A percentile compares a stretch with the other conserved stretches of the same genome.
Evolutionary conservation across 257 asterid genomes (phyloP).

Genomic region (Paulownia fortunei): DNA sequence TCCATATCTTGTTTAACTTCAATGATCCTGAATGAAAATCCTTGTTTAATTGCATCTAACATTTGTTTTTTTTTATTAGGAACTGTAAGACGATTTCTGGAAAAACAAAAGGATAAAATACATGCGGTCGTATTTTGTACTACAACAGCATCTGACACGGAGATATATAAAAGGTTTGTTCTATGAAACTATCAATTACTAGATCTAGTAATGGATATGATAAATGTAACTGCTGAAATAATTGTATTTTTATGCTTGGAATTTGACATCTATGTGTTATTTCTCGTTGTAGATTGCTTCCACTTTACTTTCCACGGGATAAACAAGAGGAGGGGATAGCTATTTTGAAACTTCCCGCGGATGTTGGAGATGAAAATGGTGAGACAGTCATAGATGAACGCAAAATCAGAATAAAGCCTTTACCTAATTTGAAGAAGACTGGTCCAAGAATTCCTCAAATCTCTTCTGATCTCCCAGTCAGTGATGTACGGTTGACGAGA

Average conservation of each 20-base stretch:
- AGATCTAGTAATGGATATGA: constrained; percentile 33
- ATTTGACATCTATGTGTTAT: constrained; percentile 20
- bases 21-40: constrained; percentile 8
- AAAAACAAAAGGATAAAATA: constrained; percentile 87
- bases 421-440: constrained; percentile 79
- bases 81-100: constrained; percentile 91
- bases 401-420: constrained; percentile 88
- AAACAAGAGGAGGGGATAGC: constrained; percentile 87
- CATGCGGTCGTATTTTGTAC: constrained; percentile 84
- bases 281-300: constrained; percentile 73
- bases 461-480: constrained; percentile 62
- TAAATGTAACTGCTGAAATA: constrained; percentile 4
- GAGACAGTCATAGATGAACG: constrained; percentile 92
- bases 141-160: constrained; percentile 82
- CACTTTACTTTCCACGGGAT: constrained; percentile 95
- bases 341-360: constrained; percentile 86
- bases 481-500: constrained; percentile 63
- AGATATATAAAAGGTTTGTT: constrained; percentile 89
- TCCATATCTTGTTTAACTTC: background rate
- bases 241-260: constrained; percentile 31
- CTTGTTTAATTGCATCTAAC: constrained; percentile 10
- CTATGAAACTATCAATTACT: background rate
- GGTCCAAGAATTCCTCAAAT: constrained; percentile 46
- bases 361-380: constrained; percentile 99
- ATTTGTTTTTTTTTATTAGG: constrained; percentile 52